Conservation (phyloP, 305 asterid genomes). For the Fraxinus floribunda region DNA sequence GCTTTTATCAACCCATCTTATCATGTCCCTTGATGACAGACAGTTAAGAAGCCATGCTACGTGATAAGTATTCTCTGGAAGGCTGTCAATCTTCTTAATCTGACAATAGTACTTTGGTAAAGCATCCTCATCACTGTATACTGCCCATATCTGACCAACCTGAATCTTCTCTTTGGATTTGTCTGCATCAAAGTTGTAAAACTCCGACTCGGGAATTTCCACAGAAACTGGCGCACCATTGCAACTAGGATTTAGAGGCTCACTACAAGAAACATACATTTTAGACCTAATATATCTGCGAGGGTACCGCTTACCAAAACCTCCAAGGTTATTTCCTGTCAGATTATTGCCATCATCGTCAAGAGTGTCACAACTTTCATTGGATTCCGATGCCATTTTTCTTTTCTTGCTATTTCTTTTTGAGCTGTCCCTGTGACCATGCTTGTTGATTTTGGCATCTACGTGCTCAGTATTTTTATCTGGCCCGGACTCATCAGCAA, state of each 20-base stretch:
- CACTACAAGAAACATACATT: neutral
- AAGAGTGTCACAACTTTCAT: neutral
- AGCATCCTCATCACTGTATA: slow-evolving; percentile 39
- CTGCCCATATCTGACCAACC: neutral
- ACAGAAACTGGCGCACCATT: neutral
- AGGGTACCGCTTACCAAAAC: neutral
- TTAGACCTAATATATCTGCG: neutral
- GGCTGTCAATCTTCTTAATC: slow-evolving; percentile 24
- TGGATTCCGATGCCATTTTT: neutral
- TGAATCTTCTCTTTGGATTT: neutral
- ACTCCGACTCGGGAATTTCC: neutral
- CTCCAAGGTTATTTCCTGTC: neutral
- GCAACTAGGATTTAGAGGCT: neutral
- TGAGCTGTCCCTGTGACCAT: neutral
- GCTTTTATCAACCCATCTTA: slow-evolving; percentile 23
- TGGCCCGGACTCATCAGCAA: neutral
- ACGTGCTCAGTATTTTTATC: neutral
- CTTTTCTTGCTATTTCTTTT: too few relatives aligned
- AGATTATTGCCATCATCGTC: neutral
- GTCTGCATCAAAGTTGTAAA: neutral
- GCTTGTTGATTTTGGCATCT: too few relatives aligned
- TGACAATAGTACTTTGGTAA: slow-evolving; percentile 38
- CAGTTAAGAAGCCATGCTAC: slow-evolving; percentile 30
- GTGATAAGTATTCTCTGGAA: slow-evolving; percentile 20
- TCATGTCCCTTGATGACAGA: slow-evolving; percentile 9